Evolutionary conservation across 2,329 filamentous ascomycete species (phyloP), one percentile per base, ranked within the genome.

Genomic region (Parastagonospora avenae): DNA sequence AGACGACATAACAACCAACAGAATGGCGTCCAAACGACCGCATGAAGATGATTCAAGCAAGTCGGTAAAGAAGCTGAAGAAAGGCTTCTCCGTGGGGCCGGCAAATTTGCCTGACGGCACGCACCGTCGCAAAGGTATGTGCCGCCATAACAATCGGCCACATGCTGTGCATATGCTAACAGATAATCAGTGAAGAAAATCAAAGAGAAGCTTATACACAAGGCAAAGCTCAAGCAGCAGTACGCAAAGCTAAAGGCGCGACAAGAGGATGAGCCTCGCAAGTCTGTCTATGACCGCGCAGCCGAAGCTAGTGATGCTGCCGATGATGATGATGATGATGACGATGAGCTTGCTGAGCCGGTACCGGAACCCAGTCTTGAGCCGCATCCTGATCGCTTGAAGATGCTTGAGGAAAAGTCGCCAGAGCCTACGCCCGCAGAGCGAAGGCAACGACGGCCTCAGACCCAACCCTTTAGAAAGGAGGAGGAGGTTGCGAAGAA

Each of bases 141-240:
- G 16, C 19, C 29, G 2, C 19, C 7, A 54, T 30, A 37, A 10
- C 39, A 39, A 28, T 37, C 31, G 33, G 11, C 14, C 24, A 16
- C 31, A 24, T 14, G 28, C n/a, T 2, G 4, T 28, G 30, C 36
- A 27, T 10, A 33, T 48, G 24, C 41, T 63, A 42, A 60, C 42
- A 38, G 8, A 11, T 15, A 9, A 14, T 31, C 66, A 93, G 90
- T 90, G 50, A 86, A 90, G 74, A 93, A 93, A 75, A 94, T 96
- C 68, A 97, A 97, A 76, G 83, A 88, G 59, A 85, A 90, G 60
- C 79, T 96, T 48, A 97, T 97, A 65, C 85, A 92, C 74, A 95
- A 94, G 73, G 92, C 92, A 54, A 96, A 97, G 75, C 82, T 96
- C 56, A 94, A 93, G 76, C 96, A 96, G 75, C 85, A 89, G 36